These are phyloP conservation scores for Hibiscus syriacus DNA, from an alignment of 345 rosid species.

Conservation along the genomic window DNA sequence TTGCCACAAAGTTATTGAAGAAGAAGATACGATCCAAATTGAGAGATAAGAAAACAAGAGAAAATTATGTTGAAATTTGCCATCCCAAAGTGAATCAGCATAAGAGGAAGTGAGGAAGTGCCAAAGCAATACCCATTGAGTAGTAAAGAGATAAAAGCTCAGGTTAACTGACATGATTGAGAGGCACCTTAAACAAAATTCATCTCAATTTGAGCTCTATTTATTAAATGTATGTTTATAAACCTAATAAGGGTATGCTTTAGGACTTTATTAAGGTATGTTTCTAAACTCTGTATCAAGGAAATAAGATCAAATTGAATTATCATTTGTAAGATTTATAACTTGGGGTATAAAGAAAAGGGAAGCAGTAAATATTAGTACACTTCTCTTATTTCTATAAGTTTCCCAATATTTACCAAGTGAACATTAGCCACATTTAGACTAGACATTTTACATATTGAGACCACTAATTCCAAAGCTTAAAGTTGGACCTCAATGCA, in stretches of 20 bases:
- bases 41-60: neutral
- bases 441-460: neutral
- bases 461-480: neutral
- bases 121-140: neutral
- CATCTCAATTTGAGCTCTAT: conserved; percentile 1
- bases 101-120: neutral
- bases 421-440: neutral
- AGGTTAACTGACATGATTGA: neutral
- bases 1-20: neutral
- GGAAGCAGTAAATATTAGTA: neutral
- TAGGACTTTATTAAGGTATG: neutral
- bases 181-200: neutral
- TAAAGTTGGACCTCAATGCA: neutral
- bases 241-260: neutral
- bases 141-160: neutral
- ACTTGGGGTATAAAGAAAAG: neutral
- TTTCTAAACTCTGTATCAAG: neutral
- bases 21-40: neutral
- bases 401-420: neutral
- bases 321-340: neutral
- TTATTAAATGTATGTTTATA: neutral
- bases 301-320: neutral
- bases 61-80: neutral
- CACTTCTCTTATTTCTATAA: neutral
- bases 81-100: neutral